Base-by-base conservation (phyloP, 169 alveolate genomes). In the Plasmodium chabaudi region DNA sequence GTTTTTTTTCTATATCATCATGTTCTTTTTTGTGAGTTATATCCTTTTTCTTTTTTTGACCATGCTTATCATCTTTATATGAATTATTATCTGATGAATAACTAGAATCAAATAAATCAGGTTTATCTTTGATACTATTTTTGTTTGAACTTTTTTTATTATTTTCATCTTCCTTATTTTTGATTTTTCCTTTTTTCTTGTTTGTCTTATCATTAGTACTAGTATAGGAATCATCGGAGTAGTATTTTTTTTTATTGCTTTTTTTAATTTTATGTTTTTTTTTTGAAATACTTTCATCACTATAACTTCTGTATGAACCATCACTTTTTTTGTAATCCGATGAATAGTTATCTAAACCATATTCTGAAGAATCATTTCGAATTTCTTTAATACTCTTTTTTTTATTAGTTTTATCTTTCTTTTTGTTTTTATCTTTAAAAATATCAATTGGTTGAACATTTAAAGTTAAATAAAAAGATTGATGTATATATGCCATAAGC, bases 401-500 rank as follows among this genome's bases (percentile, higher is more conserved):
- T 77, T 68, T 65, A 5, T 34, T 59, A 19, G 5, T 82, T 25
- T 13, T 42, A n/a, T 79, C 34, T 46, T 59, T 56, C 39, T 39
- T 63, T 23, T 82, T 39, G 19, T 3, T 6, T 34, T 34, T 34
- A 2, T 82, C 21, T 42, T 68, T 69, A 39, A 56, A 65, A 17
- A 82, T 68, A n/a, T 68, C 13, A 53, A 82, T 65, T 9, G 90
- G 90, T 19, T 61, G 53, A 1, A 82, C 90, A 39, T 82, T 82
- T 9, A 82, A 51, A 13, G 90, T 82, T 17, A 82, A 60, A 17
- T 82, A 82, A 49, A 82, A 82, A 34, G 84, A 82, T 47, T 82
- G 90, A 17, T 82, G 84, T 15, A 82, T 69, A 61, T 82, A 82
- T 1, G 59, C 72, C 90, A 82, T 82, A 19, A 82, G 72, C 90